Base-by-base conservation (phyloP, 495 filamentous ascomycete genomes). In the Recurvomyces mirabilis region DNA sequence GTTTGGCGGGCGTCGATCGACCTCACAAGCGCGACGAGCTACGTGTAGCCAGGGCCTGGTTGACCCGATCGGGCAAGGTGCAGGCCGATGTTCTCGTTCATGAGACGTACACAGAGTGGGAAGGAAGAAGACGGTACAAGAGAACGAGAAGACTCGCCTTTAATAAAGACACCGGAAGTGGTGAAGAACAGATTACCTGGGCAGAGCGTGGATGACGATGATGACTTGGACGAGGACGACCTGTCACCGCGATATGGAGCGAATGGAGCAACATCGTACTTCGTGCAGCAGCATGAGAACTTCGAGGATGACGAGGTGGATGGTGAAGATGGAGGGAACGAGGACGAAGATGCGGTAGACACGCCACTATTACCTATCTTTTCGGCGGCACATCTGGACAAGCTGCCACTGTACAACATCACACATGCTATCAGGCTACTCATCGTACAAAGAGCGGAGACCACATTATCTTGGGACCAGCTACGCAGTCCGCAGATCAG, bases 401-500 rank as follows among this genome's bases (percentile, higher is more conserved):
- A 69, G 5, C 70, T 96, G 4, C 88, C 89, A 1, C 78, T 94
- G 41, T 94, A 94, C 68, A 83, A 82, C 55, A 73, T 91, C 49
- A 91, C 85, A 29, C 88, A 94, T 66, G 74, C 81, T 11, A 88
- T 94, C 38, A 83, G 88, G 43, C 74, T 83, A 15, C 66, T 94
- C 31, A 78, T 96, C 34, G 70, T 82, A 38, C 69, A 82, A 17
- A 74, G 81, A 60, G 89, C 84, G 62, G 88, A 96, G 62, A 94
- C 88, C 3, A 88, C 84, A 0, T 63, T 96, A 39, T 79, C 84
- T n/a, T 96, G 87, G 87, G 88, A 94, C 47, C 89, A 96, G 62
- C 68, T 96, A 48, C 75, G 88, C 38, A 93, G 88, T 9, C 89
- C 88, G 5, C 89, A 96, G 59, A 81, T 96, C 25, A 94, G 86